Conservation (phyloP, 1,139 yeast species). For the Yamadazyma oceani region DNA sequence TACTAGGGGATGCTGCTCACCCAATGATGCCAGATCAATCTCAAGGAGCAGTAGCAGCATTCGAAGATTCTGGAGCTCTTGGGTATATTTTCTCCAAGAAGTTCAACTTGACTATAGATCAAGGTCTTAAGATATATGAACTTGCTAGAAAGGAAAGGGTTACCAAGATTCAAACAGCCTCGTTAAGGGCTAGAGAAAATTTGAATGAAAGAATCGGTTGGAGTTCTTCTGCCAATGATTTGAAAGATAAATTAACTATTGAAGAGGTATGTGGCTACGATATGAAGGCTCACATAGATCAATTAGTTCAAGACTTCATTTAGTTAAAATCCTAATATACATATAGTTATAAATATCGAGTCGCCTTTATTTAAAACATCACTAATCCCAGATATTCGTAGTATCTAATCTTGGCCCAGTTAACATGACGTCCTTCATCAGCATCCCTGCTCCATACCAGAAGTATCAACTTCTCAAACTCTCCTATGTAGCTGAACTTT, state of each 20-base stretch:
- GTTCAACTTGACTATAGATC: constrained; percentile 19
- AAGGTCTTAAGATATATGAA: constrained; percentile 23
- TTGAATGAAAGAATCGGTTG: constrained; percentile 30
- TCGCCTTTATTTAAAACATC: constrained; percentile 15
- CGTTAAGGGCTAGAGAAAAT: constrained; percentile 28
- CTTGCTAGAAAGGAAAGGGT: constrained; percentile 25
- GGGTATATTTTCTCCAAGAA: constrained; percentile 16
- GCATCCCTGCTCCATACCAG: constrained; percentile 20
- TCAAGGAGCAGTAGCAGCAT: constrained; percentile 42
- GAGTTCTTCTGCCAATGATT: constrained; percentile 19
- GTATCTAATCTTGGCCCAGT: constrained; percentile 22
- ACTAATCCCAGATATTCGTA: constrained; percentile 23
- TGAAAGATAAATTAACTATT: constrained; percentile 25
- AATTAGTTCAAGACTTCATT: constrained; percentile 5
- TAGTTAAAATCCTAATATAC: background rate
- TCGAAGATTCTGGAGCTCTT: constrained; percentile 30
- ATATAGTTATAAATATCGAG: background rate
- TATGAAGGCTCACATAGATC: constrained; percentile 22
- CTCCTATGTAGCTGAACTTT: constrained; percentile 19
- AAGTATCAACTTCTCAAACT: constrained; percentile 18
- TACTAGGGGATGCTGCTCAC: constrained; percentile 41
- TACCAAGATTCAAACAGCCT: constrained; percentile 27
- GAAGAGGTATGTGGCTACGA: constrained; percentile 31
- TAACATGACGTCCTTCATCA: constrained; percentile 18
- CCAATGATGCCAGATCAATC: constrained; percentile 42